These are phyloP conservation scores for Sutorius eximius DNA, from an alignment of 1,284 basidiomycete genomes.

Conservation along the genomic window DNA sequence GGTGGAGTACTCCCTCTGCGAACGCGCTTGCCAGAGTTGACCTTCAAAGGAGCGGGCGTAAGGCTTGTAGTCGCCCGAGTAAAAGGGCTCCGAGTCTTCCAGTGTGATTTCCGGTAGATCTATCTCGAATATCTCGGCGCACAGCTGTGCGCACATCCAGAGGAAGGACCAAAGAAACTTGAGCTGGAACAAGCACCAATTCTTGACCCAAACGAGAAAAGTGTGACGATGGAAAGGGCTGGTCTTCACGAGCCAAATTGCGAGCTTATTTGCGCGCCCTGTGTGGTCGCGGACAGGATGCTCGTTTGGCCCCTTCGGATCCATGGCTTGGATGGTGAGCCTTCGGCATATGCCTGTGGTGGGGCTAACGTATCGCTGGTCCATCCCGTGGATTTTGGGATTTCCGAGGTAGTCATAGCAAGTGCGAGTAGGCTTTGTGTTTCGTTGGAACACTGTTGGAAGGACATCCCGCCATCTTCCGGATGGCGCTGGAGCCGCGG, in stretches of 20 bases:
- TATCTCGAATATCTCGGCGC: not conserved
- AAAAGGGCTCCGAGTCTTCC: not conserved
- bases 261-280: conserved; percentile 9
- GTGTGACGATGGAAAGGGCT: not conserved
- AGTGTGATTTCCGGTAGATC: not conserved
- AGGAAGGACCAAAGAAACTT: conserved; percentile 2
- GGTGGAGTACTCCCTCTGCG: conserved; percentile 14
- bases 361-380: conserved; percentile 22
- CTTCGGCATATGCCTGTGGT: conserved; percentile 17
- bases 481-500: not conserved
- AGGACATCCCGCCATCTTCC: not conserved
- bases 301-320: conserved; percentile 3
- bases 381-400: conserved; percentile 8
- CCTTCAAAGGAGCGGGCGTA: conserved; percentile 10
- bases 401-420: conserved; percentile 11
- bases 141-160: not conserved
- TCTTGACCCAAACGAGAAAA: conserved; percentile 9
- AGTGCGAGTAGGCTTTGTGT: not conserved
- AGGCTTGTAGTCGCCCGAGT: conserved; percentile 15
- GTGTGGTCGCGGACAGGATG: conserved; percentile 9
- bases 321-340: conserved; percentile 14
- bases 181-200: conserved; percentile 6
- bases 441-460: not conserved
- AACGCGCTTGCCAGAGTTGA: conserved; percentile 23
- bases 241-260: conserved; percentile 13